Conservation (phyloP, 768 basidiomycete genomes). For the Amanita jacksonii region DNA sequence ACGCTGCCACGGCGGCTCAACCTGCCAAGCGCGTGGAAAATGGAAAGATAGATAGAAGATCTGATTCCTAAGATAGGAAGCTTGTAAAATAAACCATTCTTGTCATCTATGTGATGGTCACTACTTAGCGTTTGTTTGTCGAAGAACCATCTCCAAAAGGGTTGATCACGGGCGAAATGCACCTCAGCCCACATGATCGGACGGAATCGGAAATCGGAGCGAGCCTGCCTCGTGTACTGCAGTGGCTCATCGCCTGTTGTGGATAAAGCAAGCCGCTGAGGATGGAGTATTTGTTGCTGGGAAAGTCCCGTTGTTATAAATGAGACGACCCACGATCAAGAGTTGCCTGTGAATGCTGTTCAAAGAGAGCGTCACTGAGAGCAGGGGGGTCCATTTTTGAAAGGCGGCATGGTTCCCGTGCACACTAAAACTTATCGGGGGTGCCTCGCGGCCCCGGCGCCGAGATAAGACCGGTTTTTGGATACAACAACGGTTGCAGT, state of each 20-base stretch:
- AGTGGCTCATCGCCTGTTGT: too few species aligned
- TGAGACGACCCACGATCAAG: too few species aligned
- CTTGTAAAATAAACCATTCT: neutral
- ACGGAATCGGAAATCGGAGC: constrained; percentile 22
- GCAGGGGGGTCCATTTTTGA: too few species aligned
- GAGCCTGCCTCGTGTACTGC: constrained; percentile 24
- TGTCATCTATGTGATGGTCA: too few species aligned
- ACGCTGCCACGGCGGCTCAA: too few species aligned
- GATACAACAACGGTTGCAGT: too few species aligned
- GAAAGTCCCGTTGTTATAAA: neutral
- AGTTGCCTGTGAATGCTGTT: neutral
- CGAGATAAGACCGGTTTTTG: too few species aligned
- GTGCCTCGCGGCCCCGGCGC: neutral
- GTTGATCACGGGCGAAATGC: neutral
- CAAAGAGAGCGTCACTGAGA: neutral
- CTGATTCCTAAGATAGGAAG: neutral
- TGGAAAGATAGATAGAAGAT: constrained; percentile 3
- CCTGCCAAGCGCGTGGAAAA: too few species aligned
- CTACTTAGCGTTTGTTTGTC: neutral
- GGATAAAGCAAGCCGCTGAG: too few species aligned
- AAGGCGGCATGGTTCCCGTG: neutral
- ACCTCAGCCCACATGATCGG: constrained; percentile 16
- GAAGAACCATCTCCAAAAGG: constrained; percentile 8
- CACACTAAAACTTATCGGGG: neutral
- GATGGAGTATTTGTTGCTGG: constrained; percentile 4